Base-by-base conservation (phyloP, 768 basidiomycete genomes). In the Lactarius hengduanensis region DNA sequence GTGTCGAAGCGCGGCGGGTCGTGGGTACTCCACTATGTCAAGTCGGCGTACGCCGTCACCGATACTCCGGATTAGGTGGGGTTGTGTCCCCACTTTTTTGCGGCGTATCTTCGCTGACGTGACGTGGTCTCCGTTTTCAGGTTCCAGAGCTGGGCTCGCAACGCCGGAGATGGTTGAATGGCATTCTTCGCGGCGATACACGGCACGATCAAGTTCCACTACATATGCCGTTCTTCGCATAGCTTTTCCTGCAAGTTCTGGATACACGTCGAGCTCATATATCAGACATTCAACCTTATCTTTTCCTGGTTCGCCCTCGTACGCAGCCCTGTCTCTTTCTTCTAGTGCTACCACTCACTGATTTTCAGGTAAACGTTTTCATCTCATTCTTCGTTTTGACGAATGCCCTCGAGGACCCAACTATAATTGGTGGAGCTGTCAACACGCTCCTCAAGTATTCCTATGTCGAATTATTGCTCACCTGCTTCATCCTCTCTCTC, bases 101-200 rank as follows among this genome's bases (percentile, higher is more conserved):
- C 3, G 22, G 18, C 40, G 40, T 47, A n/a, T 11, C 5, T n/a
- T 10, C 3, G 22, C 5, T 16, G 4, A 57, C 28, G 38, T 55
- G 50, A 62, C 22, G n/a, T 43, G 32, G 32, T 8, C 32, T 8
- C 32, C 32, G 9, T 34, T 7, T 32, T 20, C 69, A 89, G 85
- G 87, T 96, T 20, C 93, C 96, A 0, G 96, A 98, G 75, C 78
- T 98, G 67, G 94, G 98, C 72, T 92, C 92, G 0, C 96, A 98
- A 74, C 89, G 96, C 59, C 85, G 96, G 43, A 89, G 96, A 47
- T 98, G 96, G 96, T 83, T 99, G 32, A 98, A 98, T 76, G 94
- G 96, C 16, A 4, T 98, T 99, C 86, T 99, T 99, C 77, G 97
- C 96, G 11, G 93, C 91, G 0, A 87, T 98, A 18, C 95, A 98